These are phyloP conservation scores for Penicillium ucsense DNA, from an alignment of 495 filamentous ascomycete species.

Conservation along the genomic window DNA sequence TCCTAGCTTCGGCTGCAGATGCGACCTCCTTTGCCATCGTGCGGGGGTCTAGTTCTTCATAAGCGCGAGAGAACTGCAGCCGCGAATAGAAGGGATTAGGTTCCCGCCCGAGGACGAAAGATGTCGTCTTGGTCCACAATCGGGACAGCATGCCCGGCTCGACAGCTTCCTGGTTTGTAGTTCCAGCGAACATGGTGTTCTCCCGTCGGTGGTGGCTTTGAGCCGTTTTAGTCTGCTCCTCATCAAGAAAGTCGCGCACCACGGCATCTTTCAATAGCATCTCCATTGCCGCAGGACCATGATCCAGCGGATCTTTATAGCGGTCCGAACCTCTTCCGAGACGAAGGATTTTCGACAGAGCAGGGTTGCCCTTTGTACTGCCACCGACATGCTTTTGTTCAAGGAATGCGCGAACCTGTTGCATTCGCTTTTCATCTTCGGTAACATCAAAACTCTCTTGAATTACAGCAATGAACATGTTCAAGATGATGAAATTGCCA, in stretches of 20 bases:
- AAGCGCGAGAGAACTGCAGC: slow-evolving; percentile 58
- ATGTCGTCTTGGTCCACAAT: slow-evolving; percentile 45
- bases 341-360: slow-evolving; percentile 79
- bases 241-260: slow-evolving; percentile 87
- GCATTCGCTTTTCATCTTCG: slow-evolving; percentile 93
- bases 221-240: slow-evolving; percentile 34
- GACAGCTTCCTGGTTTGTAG: slow-evolving; percentile 22
- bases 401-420: slow-evolving; percentile 90
- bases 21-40: slow-evolving; percentile 86
- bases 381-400: slow-evolving; percentile 79
- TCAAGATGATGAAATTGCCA: slow-evolving; percentile 90
- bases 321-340: slow-evolving; percentile 54
- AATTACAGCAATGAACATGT: slow-evolving; percentile 99
- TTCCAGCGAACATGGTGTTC: slow-evolving; percentile 11
- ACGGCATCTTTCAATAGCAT: slow-evolving; percentile 95
- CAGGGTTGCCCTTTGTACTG: slow-evolving; percentile 56
- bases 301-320: slow-evolving; percentile 75
- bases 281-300: slow-evolving; percentile 78
- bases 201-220: slow-evolving; percentile 19
- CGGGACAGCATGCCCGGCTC: slow-evolving; percentile 46
- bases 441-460: slow-evolving; percentile 99
- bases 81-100: slow-evolving; percentile 94
- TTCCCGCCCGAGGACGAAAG: slow-evolving; percentile 51
- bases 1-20: slow-evolving; percentile 68
- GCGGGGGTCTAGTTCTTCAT: slow-evolving; percentile 71